These are phyloP conservation scores for Pezicula carpinea DNA, from an alignment of 2,329 filamentous ascomycete genomes.

Conservation along the genomic window DNA sequence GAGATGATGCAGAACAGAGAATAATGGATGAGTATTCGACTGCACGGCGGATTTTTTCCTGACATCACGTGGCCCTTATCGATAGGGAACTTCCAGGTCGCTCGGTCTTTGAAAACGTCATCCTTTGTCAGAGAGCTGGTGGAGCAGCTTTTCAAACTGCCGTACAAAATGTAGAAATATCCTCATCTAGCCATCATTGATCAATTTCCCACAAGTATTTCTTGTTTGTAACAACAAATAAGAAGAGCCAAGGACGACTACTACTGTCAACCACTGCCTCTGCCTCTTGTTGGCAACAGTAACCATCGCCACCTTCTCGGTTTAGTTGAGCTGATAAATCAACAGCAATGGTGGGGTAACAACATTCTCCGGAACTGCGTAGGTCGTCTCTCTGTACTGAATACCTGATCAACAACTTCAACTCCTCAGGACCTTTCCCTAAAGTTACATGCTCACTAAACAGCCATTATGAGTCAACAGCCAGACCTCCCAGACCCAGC, in stretches of 20 bases:
- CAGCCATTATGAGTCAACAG: conserved; percentile 22
- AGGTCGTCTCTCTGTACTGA: too few relatives aligned
- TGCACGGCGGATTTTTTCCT: too few relatives aligned
- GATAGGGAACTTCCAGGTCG: neutral
- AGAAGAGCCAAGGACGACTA: too few relatives aligned
- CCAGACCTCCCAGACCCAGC: conserved; percentile 27
- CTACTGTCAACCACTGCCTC: too few relatives aligned
- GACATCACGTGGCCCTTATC: neutral
- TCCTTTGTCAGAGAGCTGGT: neutral
- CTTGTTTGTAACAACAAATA: too few relatives aligned
- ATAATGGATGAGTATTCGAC: too few relatives aligned
- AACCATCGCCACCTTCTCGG: neutral
- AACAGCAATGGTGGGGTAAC: neutral
- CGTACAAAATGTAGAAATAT: too few relatives aligned
- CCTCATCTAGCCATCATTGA: too few relatives aligned
- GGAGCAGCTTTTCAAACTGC: too few relatives aligned
- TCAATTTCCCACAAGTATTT: too few relatives aligned
- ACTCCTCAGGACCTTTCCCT: neutral
- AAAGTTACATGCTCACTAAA: neutral
- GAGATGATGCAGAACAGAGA: neutral
- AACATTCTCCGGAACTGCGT: too few relatives aligned
- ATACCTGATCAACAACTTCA: neutral
- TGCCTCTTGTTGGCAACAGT: neutral
- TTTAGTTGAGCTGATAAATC: neutral
- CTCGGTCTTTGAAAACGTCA: neutral